Evolutionary conservation across 495 filamentous ascomycete species (phyloP), one percentile per base, ranked within the genome.

Genomic region (Xylaria acuta): DNA sequence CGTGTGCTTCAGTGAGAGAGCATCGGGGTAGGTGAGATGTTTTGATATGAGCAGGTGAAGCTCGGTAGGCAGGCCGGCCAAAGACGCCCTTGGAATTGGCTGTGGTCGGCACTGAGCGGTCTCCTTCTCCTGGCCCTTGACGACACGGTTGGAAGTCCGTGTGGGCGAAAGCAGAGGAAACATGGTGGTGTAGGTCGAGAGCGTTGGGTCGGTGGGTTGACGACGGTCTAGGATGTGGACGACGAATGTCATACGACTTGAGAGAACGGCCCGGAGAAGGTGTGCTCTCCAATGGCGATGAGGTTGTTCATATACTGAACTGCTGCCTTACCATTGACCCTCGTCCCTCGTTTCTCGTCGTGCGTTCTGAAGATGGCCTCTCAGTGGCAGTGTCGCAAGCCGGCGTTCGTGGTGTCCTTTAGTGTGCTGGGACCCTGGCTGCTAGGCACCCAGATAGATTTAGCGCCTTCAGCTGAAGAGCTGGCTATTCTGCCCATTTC

Each of bases 1-100:
- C 36, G 85, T 88, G 76, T 92, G 90, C 72, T 92, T 92, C 27
- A 93, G 81, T 1, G 77, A 90, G 38, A 85, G 82, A 1, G 88
- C 87, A 71, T 90, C 88, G 1, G 88, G 88, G 69, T 90, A 90
- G 27, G 81, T 85, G 66, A 90, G 87, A 60, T 86, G 79, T 12
- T 75, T 73, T 45, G 81, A 74, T 66, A 90, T 86, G 36, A 86
- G 78, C 22, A 86, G 76, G 72, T 92, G 91, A 36, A 93, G 85
- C 75, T 93, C 91, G 30, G 88, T 83, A 3, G 91, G 91, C 12
- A 93, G 84, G 53, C 47, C 43, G 38, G 56, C 38, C 22, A 78
- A 63, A 27, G 54, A 38, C 20, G 60, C 64, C 45, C 18, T 41
- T 47, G 45, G 25, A 56, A 22, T 36, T 43, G 32, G 27, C 16